These are phyloP conservation scores for Stephanodiscus triporus DNA, from an alignment of 108 stramenopile genomes.

Conservation along the genomic window DNA sequence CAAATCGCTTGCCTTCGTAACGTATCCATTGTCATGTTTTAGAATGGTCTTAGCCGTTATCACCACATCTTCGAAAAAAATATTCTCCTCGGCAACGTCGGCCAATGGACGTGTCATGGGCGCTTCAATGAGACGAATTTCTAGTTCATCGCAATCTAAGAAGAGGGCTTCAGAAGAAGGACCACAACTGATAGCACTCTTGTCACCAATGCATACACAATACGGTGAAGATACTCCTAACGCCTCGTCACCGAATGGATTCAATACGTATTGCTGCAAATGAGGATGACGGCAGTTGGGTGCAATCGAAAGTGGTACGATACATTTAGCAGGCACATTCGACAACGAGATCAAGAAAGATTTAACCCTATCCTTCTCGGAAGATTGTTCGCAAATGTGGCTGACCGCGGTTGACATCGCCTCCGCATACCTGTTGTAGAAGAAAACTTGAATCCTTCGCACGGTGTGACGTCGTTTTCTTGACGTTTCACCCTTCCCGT, in stretches of 20 bases:
- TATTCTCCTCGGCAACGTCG: neutral
- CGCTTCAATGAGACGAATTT: conserved; percentile 36
- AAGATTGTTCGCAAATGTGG: conserved; percentile 1
- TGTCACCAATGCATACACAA: conserved; percentile 77
- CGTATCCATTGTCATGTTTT: conserved; percentile 14
- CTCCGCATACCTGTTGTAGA: conserved; percentile 68
- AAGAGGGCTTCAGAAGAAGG: neutral
- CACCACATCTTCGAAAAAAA: conserved; percentile 9
- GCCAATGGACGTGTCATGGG: conserved; percentile 1
- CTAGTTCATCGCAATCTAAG: conserved; percentile 22
- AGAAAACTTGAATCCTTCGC: conserved; percentile 57
- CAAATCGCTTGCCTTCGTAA: conserved; percentile 6
- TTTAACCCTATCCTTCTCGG: conserved; percentile 4
- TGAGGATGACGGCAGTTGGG: conserved; percentile 16
- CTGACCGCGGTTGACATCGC: conserved; percentile 36
- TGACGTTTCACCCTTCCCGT: neutral
- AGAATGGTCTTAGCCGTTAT: neutral
- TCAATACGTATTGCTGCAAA: conserved; percentile 37
- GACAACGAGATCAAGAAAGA: conserved; percentile 27
- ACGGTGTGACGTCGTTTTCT: conserved; percentile 44
- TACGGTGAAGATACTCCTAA: conserved; percentile 39
- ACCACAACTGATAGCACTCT: conserved; percentile 22
- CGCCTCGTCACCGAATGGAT: conserved; percentile 44
- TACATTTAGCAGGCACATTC: conserved; percentile 65
- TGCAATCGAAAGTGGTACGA: conserved; percentile 51